Conservation (phyloP, 2,329 filamentous ascomycete genomes). For the Tolypocladium guangdongense region DNA sequence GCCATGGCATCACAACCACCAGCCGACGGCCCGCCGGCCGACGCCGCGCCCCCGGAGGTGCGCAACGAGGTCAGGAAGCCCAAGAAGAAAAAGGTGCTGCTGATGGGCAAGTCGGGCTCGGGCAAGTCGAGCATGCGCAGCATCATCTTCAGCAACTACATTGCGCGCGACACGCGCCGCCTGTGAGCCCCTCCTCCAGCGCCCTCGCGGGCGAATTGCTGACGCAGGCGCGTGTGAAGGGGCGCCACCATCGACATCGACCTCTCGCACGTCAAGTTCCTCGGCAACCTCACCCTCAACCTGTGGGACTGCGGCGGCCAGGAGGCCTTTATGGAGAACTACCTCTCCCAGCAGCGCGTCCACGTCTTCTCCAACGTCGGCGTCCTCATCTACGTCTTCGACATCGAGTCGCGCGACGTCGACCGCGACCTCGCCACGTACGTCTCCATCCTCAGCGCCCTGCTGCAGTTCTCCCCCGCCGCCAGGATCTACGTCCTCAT, state of each 20-base stretch:
- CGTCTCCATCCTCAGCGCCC: conserved; percentile 75
- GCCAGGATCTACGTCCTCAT: conserved; percentile 90
- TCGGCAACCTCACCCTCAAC: conserved; percentile 93
- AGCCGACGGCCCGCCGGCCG: background rate
- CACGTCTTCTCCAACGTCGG: conserved; percentile 96
- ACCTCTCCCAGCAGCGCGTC: conserved; percentile 86
- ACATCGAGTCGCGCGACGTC: conserved; percentile 92
- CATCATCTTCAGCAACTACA: conserved; percentile 98
- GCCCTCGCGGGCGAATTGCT: background rate
- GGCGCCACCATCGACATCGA: conserved; percentile 98
- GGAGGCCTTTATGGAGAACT: conserved; percentile 98
- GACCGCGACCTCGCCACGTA: conserved; percentile 90
- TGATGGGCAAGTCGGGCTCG: conserved; percentile 94
- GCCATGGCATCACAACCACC: conserved; percentile 5
- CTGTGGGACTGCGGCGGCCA: conserved; percentile 98
- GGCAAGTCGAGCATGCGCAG: conserved; percentile 98
- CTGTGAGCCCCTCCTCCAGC: conserved; percentile 39
- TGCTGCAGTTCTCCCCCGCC: conserved; percentile 69
- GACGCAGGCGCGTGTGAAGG: conserved; percentile 18
- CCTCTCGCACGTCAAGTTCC: conserved; percentile 96
- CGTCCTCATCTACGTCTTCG: conserved; percentile 97
- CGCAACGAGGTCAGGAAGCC: conserved; percentile 49
- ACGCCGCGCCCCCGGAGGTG: conserved; percentile 16
- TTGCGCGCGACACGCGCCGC: conserved; percentile 86
- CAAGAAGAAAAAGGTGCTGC: conserved; percentile 78